These are phyloP conservation scores for Pestalotiopsis sp. DNA, from an alignment of 2,329 filamentous ascomycete genomes.

Conservation along the genomic window DNA sequence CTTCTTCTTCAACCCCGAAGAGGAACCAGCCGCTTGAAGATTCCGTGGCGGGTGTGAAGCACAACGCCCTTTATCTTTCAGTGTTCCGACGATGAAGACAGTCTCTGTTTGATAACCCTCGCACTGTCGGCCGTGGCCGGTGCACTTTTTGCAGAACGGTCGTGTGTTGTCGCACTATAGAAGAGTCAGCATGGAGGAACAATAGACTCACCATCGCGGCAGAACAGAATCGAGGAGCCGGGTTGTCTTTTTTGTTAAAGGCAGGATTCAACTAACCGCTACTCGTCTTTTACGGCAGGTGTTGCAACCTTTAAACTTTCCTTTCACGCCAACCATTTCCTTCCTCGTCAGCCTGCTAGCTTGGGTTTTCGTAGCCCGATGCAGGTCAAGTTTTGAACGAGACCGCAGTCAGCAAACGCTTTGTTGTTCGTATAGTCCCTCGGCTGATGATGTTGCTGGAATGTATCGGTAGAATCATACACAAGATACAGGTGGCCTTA, in stretches of 20 bases:
- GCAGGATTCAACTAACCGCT: conserved; percentile 1
- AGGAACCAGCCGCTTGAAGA: conserved; percentile 32
- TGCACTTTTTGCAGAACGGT: conserved; percentile 64
- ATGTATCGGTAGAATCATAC: not conserved
- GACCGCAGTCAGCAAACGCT: not conserved
- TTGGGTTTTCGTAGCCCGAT: not conserved
- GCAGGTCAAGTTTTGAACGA: not conserved
- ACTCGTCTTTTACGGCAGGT: conserved; percentile 17
- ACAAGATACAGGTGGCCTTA: not conserved
- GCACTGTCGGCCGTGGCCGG: conserved; percentile 58
- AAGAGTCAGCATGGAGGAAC: not conserved
- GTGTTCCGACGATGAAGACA: conserved; percentile 66
- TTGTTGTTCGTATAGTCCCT: not conserved
- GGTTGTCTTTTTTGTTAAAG: not conserved
- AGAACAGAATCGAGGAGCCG: not conserved
- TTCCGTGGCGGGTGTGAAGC: conserved; percentile 58
- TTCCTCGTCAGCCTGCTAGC: not conserved
- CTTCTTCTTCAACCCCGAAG: conserved; percentile 25
- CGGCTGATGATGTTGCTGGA: not conserved
- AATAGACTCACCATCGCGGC: not conserved
- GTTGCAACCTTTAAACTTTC: conserved; percentile 19
- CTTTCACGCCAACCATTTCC: conserved; percentile 18
- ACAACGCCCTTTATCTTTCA: conserved; percentile 55
- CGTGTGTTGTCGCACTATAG: conserved; percentile 59
- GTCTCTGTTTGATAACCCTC: conserved; percentile 65